Evolutionary conservation across 371 early-diverging fungal genomes (phyloP).

Genomic region (Batkoa obscura): DNA sequence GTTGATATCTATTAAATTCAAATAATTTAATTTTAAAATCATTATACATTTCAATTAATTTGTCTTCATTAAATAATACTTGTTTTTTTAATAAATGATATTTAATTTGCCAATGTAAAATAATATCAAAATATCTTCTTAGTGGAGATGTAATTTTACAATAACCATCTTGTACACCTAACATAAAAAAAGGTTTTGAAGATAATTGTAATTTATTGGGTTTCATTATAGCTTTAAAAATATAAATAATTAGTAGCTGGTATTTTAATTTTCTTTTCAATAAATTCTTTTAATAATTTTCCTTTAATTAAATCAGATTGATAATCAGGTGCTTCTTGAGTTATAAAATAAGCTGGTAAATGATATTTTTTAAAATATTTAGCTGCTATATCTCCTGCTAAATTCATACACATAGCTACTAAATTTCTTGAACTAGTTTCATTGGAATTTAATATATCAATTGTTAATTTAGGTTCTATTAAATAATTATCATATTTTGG

Average conservation of each 20-base stretch:
- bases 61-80: too few species aligned
- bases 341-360: conserved; percentile 47
- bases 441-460: conserved; percentile 15
- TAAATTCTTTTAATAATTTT: conserved; percentile 8
- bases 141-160: conserved; percentile 75
- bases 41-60: too few species aligned
- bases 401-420: conserved; percentile 80
- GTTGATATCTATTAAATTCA: too few species aligned
- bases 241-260: too few species aligned
- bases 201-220: too few species aligned
- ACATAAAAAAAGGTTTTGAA: too few species aligned
- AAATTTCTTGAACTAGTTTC: conserved; percentile 36
- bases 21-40: too few species aligned
- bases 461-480: conserved; percentile 20
- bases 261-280: too few species aligned
- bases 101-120: conserved; percentile 83
- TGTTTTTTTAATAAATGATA: conserved; percentile 21
- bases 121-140: conserved; percentile 65
- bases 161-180: conserved; percentile 77
- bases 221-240: too few species aligned
- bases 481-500: conserved; percentile 9
- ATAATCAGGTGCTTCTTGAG: conserved; percentile 24
- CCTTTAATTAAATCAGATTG: conserved; percentile 4
- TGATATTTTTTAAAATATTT: conserved; percentile 33
- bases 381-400: conserved; percentile 70